Base-by-base conservation (phyloP, 1,284 basidiomycete species). In the Peniophora sp. region DNA sequence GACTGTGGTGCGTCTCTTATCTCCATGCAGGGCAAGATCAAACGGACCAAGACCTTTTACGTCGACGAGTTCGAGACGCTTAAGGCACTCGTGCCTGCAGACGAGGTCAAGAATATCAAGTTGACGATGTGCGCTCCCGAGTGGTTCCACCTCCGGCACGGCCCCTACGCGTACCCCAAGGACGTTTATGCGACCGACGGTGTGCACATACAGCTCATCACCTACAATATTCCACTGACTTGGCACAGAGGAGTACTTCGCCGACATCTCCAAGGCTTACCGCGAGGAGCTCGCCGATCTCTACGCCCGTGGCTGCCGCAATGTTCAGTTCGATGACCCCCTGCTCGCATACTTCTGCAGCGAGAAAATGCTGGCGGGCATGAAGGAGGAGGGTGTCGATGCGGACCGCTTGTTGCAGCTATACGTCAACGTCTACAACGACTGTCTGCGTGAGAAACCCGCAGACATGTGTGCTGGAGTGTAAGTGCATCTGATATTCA, bases 291-390 rank as follows among this genome's bases (percentile, higher is more conserved):
- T 92, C 50, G 68, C 76, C 43, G 82, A 83, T 24, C 73, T 92
- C 1, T 90, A 91, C 65, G 72, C 75, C 1, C 73, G 79, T 0
- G 89, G 89, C 10, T 89, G 87, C 64, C 74, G 88, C 46, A 78
- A 80, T 58, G 75, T 88, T 50, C 86, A 92, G 64, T 74, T 91
- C 52, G 88, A 92, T 58, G 86, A 87, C 61, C 82, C 83, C 1
- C 76, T 82, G 0, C 77, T 85, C 49, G 78, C 79, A 35, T 84
- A 79, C 65, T 85, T 84, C 60, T 88, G 85, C 59, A 72, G 70
- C 51, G 74, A 79, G 50, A 65, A 66, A 3, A 84, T 83, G 78
- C 72, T 85, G 47, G 61, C 71, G 35, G 82, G 76, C 14, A 83
- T 88, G 80, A 71, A 75, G 59, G 71, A 72, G 45, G 76, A 72